Evolutionary conservation across 163 green algal genomes (phyloP), one percentile per base, ranked within the genome.

Genomic region (Botryococcus braunii): DNA sequence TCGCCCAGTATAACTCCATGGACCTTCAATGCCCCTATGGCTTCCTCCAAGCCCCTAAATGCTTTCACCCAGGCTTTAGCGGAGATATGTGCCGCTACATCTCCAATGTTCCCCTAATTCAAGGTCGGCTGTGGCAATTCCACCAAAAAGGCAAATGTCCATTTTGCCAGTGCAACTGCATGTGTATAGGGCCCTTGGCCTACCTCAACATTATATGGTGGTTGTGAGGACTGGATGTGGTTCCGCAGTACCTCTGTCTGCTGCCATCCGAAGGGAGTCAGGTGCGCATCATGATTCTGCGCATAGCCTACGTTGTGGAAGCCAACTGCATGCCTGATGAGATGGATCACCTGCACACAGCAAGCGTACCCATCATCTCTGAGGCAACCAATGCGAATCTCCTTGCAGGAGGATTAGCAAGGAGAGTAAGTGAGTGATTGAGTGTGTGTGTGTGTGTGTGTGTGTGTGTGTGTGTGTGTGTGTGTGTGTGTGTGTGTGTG

Each of bases 301-400:
- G 79, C 49, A 23, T 48, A 66, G 25, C 74, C 73, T 0, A 83
- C 60, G 73, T 90, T 88, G 74, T 90, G 83, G 66, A 80, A 85
- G 25, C 83, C 78, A 60, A 88, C 82, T 11, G 72, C 83, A 60
- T 89, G 83, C 9, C 83, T 63, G 35, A 89, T 84, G 70, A 87
- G 84, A 50, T 87, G 77, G 1, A 89, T 63, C 7, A 37, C 73
- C 70, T 76, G 64, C 29, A 55, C 11, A 13, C 50, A 39, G n/a
- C 43, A 52, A 17, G 43, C 43, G 43, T 52, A 13, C 13, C 13
- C 43, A 52, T 13, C 43, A 13, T 52, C 13, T 52, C 13, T 52
- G 43, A 52, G 17, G 13, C 13, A 52, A 52, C 43, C 43, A 27
- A n/a, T n/a, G n/a, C n/a, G n/a, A n/a, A n/a, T n/a, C n/a, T n/a